These are phyloP conservation scores for Geranium rotundifolium DNA, from an alignment of 345 rosid genomes.

Conservation along the genomic window DNA sequence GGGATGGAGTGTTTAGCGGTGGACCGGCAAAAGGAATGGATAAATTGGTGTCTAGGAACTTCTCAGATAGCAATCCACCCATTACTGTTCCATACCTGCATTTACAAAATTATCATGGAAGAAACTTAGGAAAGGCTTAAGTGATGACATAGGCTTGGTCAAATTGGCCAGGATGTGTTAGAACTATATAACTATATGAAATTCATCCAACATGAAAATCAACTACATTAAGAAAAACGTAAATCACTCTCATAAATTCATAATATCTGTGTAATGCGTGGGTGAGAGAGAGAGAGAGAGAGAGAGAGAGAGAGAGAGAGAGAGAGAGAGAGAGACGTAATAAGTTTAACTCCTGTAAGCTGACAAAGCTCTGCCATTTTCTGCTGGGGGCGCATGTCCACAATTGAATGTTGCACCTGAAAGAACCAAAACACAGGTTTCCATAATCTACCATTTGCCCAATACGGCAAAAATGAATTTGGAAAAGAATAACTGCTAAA, in stretches of 20 bases:
- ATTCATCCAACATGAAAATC: too few species aligned
- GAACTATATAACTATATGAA: too few species aligned
- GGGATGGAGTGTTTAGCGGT: slow-evolving; percentile 74
- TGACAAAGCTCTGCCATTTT: slow-evolving; percentile 92
- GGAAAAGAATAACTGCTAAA: not conserved
- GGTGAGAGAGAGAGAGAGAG: slow-evolving; percentile 12
- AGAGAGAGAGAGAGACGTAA: slow-evolving; percentile 51
- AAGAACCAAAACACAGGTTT: too few species aligned
- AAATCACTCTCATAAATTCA: not conserved
- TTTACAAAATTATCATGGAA: slow-evolving; percentile 5
- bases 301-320: slow-evolving; percentile 6
- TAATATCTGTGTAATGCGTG: not conserved
- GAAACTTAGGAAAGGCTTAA: not conserved
- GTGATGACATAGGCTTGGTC: not conserved
- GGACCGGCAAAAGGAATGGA: slow-evolving; percentile 81
- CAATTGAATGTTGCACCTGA: slow-evolving; percentile 93
- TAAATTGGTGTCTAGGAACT: slow-evolving; percentile 78
- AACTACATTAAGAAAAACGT: too few species aligned
- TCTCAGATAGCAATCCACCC: slow-evolving; percentile 93
- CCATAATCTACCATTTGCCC: too few species aligned
- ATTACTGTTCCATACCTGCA: slow-evolving; percentile 87
- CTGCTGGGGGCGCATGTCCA: slow-evolving; percentile 94
- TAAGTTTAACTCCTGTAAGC: slow-evolving; percentile 84
- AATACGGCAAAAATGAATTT: too few species aligned
- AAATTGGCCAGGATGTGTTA: too few species aligned